Evolutionary conservation across 805 yeast genomes (phyloP), one percentile per base, ranked within the genome.

Genomic region (Candida hungchunana): DNA sequence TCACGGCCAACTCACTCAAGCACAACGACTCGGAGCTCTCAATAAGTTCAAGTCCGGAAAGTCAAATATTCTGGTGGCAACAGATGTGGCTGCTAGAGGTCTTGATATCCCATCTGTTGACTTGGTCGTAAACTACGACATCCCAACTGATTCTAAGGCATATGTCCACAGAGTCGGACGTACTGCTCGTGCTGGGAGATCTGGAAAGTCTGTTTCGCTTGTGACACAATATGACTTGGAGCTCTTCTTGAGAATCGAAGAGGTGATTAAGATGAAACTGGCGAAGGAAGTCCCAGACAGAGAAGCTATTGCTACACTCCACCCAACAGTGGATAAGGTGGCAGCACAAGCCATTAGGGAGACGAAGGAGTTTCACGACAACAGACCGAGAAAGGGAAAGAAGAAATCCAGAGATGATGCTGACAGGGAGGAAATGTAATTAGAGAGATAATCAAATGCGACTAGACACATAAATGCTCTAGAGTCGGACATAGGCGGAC

Each of bases 201-300:
- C 90, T 0, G 96, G 96, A 32, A 83, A 81, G 56, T 84, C 96
- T 3, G 70, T 89, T 13, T 82, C 95, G 3, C 65, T 89, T 39
- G 94, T 88, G 21, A 89, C 97, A 0, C 98, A 93, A 60, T 93
- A 93, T 58, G 98, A 93, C 59, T 67, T 93, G 42, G 97, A 89
- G 59, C 65, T 88, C 51, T 84, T 86, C 53, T 65, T 88, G 46
- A 72, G 96, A 55, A 89, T 93, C 34, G 98, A 93, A 60, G 80
- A 79, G 36, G 97, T 83, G 8, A 73, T 93, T 35, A 73, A 67
- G n/a, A 83, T 80, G 69, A 87, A 83, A 55, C 66, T 93, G 37
- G 89, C 89, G 4, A 89, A 85, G 59, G 95, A 87, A 34, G 71
- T 77, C 5, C 82, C 89, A 3, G 81, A 87, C 34, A 82, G 75